Evolutionary conservation across 1,284 basidiomycete genomes (phyloP), one percentile per base, ranked within the genome.

Genomic region (Apiotrichum siamense): DNA sequence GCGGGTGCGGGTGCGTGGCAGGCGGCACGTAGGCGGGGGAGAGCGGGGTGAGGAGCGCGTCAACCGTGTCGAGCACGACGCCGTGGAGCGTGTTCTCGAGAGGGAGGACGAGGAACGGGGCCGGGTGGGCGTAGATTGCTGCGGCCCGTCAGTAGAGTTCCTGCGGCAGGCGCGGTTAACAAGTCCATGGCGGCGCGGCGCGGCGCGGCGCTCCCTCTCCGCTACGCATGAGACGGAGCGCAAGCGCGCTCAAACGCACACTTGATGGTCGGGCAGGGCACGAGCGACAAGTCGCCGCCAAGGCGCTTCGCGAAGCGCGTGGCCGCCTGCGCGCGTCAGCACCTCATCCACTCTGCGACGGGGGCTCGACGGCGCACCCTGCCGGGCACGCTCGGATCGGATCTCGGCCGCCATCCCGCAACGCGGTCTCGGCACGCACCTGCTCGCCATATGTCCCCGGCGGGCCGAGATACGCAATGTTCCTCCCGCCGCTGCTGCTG

Each of bases 81-180:
- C 74, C 73, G 38, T 73, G 69, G 15, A 75, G 63, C 17, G 69
- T 71, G 54, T 75, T 75, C 44, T 75, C 66, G 24, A 75, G 49
- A 6, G 74, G 74, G 21, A 75, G 42, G 44, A 73, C 66, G 42
- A 63, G 61, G 54, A 62, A 66, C 15, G 54, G 47, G 4, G 63
- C 50, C 10, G 52, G 40, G 17, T 47, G 31, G 35, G 39, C 31
- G 57, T 69, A 70, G 23, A 64, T 55, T 17, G 59, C 67, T 68
- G 46, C 4, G 10, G 29, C 20, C n/a, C 29, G 17, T 47, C 13
- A 46, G 49, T 31, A n/a, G 37, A 9, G 29, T 31, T 31, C 9
- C 29, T 7, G 29, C 29, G 35, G 35, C 27, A 13, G 18, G 29
- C 26, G 25, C 29, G 39, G 15, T n/a, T 23, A 25, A 26, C 15